A percentile compares a stretch with the other conserved stretches of the same genome.
Conservation (phyloP, 441 rosid genomes). For the Brassica hybrid region DNA sequence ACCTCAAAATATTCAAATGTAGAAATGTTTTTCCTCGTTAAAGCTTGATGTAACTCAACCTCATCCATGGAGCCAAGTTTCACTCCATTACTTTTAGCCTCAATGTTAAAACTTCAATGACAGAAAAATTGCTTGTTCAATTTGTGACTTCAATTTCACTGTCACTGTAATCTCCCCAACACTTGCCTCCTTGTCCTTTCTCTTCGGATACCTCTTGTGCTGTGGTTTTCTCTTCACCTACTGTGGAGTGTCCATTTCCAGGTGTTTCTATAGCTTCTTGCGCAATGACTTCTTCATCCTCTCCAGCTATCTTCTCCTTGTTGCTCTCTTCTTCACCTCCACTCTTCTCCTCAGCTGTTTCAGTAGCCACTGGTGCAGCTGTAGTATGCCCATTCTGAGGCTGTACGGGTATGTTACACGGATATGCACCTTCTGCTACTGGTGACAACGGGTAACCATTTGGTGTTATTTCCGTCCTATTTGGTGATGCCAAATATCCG, state of each 20-base stretch:
- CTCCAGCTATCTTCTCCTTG: constrained; percentile 46
- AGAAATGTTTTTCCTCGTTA: constrained; percentile 13
- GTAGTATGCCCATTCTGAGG: constrained; percentile 56
- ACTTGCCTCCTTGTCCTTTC: constrained; percentile 57
- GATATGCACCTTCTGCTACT: constrained; percentile 54
- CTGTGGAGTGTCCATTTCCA: constrained; percentile 35
- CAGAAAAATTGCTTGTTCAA: constrained; percentile 44
- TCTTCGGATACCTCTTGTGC: constrained; percentile 47
- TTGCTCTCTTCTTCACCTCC: constrained; percentile 49
- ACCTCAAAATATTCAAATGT: constrained; percentile 19
- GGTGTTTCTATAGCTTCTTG: constrained; percentile 46
- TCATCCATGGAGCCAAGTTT: constrained; percentile 35
- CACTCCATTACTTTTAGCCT: constrained; percentile 36
- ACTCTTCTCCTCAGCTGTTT: constrained; percentile 47
- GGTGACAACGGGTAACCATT: constrained; percentile 61
- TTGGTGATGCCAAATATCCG: constrained; percentile 59
- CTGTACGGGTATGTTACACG: constrained; percentile 44
- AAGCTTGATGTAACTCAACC: constrained; percentile 18
- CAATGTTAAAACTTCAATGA: constrained; percentile 39
- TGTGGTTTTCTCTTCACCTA: constrained; percentile 36
- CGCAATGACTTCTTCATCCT: constrained; percentile 43
- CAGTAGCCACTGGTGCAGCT: constrained; percentile 43
- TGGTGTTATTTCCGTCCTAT: constrained; percentile 56
- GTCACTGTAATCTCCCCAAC: constrained; percentile 94
- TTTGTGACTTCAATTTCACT: constrained; percentile 79